phyloP scores from a whole-genome alignment of 1,284 basidiomycete genomes.

The Pulveroboletus ridleyi region DNA sequence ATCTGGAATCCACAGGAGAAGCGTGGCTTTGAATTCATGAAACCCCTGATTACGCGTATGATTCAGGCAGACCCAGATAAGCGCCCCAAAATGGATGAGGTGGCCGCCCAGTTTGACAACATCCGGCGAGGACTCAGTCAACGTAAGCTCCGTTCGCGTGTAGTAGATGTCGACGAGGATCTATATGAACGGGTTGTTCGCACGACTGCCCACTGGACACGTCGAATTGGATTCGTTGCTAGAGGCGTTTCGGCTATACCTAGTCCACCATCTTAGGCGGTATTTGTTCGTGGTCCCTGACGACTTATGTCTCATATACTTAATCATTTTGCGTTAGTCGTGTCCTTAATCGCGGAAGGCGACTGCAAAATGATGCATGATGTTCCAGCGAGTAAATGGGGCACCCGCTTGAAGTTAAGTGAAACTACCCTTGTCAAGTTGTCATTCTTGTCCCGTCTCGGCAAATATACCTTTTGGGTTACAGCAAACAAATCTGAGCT shows the following conservation, averaged over 20 bases:
- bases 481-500: too few relatives aligned
- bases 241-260: slow-evolving; percentile 25
- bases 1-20: slow-evolving; percentile 7
- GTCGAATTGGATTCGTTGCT: slow-evolving; percentile 15
- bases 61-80: slow-evolving; percentile 26
- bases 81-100: slow-evolving; percentile 29
- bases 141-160: slow-evolving; percentile 30
- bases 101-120: slow-evolving; percentile 17
- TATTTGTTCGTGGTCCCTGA: too few relatives aligned
- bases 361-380: neutral
- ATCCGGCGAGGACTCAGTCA: slow-evolving; percentile 8
- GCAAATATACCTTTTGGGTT: too few relatives aligned
- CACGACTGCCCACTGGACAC: slow-evolving; percentile 24
- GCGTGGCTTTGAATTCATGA: slow-evolving; percentile 25
- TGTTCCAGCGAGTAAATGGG: neutral
- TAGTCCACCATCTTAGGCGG: neutral
- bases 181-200: neutral
- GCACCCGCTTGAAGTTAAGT: neutral
- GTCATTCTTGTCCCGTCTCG: neutral
- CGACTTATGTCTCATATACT: slow-evolving; percentile 21
- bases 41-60: slow-evolving; percentile 27
- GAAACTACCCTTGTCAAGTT: neutral
- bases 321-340: neutral
- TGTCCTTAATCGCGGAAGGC: neutral
- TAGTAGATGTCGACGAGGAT: slow-evolving; percentile 17